Percentiles rank a stretch among this genome's conserved stretches.
phyloP scores from a whole-genome alignment of 1,284 basidiomycete genomes.

The Melampsora americana region DNA sequence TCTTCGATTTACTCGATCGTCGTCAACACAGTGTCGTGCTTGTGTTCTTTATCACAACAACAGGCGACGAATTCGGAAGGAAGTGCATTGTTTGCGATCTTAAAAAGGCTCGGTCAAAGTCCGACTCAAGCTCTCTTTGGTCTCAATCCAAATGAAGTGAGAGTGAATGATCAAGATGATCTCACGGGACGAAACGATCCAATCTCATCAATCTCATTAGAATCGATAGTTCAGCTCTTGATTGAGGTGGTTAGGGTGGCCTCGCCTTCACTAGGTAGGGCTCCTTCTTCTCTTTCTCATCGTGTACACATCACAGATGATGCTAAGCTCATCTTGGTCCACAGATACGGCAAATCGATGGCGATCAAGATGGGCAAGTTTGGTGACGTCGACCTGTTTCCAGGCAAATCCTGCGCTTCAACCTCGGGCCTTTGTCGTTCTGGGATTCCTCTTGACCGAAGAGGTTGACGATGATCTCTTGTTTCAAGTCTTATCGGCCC shows the following conservation, averaged over 20 bases:
- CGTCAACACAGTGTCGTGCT: constrained; percentile 72
- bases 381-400: constrained; percentile 87
- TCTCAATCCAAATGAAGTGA: constrained; percentile 58
- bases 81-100: constrained; percentile 57
- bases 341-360: constrained; percentile 82
- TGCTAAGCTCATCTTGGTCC: background rate
- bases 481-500: constrained; percentile 70
- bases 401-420: constrained; percentile 86
- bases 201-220: constrained; percentile 65
- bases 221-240: constrained; percentile 66
- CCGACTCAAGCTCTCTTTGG: constrained; percentile 71
- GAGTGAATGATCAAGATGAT: constrained; percentile 26
- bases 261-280: constrained; percentile 67
- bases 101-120: constrained; percentile 63
- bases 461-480: constrained; percentile 77
- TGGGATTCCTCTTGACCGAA: constrained; percentile 72
- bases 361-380: constrained; percentile 87
- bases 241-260: constrained; percentile 65
- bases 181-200: constrained; percentile 63
- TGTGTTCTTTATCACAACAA: constrained; percentile 58
- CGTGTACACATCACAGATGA: background rate
- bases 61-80: constrained; percentile 62
- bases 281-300: background rate
- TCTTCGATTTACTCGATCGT: constrained; percentile 75
- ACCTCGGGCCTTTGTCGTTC: constrained; percentile 78